Conservation (phyloP, 2,329 filamentous ascomycete genomes). For the Graphiopsis chlorocephala region DNA sequence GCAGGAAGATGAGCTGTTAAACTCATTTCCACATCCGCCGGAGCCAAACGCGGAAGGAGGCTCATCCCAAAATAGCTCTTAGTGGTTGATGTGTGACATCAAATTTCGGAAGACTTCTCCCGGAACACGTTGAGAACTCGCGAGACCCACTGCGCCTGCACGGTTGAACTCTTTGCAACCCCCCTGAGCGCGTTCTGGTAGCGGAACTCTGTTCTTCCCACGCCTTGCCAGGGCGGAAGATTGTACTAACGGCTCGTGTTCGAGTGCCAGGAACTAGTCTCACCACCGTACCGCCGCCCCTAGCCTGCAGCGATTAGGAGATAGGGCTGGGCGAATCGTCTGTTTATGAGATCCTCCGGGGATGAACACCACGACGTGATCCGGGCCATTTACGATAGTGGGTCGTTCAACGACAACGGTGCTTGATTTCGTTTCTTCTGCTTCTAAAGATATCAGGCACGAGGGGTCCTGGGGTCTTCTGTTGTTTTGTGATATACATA, state of each 20-base stretch:
- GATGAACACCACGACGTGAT: constrained; percentile 6
- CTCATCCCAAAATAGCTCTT: constrained; percentile 1
- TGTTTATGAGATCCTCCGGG: constrained; percentile 16
- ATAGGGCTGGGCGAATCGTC: constrained; percentile 7
- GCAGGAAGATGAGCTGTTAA: constrained; percentile 1
- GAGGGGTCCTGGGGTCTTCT: background rate
- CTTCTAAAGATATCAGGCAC: constrained; percentile 14
- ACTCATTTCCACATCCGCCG: constrained; percentile 7
- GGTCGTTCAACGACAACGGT: constrained; percentile 10
- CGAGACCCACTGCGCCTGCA: background rate
- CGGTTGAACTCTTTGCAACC: constrained; percentile 6
- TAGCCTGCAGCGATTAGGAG: constrained; percentile 4
- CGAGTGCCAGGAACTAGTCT: background rate
- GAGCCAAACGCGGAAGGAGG: constrained; percentile 1
- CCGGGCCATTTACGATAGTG: constrained; percentile 14
- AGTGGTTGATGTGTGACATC: background rate
- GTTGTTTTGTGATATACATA: background rate
- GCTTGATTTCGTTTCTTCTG: background rate
- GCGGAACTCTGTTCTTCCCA: constrained; percentile 7
- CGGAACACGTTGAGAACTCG: background rate
- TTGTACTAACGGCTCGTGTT: constrained; percentile 11
- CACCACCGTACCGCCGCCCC: constrained; percentile 10
- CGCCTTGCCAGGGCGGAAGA: background rate
- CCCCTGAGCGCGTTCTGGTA: background rate
- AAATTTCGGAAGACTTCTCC: constrained; percentile 9